Conservation (phyloP, 768 basidiomycete genomes). For the Kondoa malvinella region DNA sequence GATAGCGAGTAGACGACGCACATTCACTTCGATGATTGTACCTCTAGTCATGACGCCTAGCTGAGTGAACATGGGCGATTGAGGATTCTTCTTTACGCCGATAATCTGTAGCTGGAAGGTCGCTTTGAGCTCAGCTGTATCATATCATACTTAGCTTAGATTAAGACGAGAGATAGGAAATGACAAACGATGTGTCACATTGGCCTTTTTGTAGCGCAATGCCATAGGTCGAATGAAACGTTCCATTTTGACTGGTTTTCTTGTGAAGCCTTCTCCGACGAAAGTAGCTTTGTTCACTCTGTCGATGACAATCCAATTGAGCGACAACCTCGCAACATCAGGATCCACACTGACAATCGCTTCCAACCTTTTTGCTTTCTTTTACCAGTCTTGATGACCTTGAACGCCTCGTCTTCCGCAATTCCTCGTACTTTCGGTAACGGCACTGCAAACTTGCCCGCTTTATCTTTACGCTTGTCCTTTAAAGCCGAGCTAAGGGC, state of each 20-base stretch:
- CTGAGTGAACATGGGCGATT: slow-evolving; percentile 93
- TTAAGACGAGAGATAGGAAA: background rate
- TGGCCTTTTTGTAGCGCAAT: slow-evolving; percentile 89
- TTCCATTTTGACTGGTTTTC: slow-evolving; percentile 98
- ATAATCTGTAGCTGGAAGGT: slow-evolving; percentile 97
- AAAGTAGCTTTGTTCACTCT: slow-evolving; percentile 99
- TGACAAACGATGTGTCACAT: slow-evolving; percentile 83
- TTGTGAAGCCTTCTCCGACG: slow-evolving; percentile 78
- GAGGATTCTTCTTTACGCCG: slow-evolving; percentile 98
- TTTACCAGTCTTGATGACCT: slow-evolving; percentile 95
- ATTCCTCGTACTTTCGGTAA: slow-evolving; percentile 93
- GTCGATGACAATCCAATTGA: slow-evolving; percentile 31
- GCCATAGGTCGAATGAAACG: slow-evolving; percentile 96
- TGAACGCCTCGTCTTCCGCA: slow-evolving; percentile 99
- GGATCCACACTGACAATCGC: slow-evolving; percentile 20
- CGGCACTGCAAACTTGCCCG: slow-evolving; percentile 92
- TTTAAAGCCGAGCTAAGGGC: slow-evolving; percentile 89
- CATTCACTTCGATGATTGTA: slow-evolving; percentile 90
- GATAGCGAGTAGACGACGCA: background rate
- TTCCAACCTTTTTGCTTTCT: slow-evolving; percentile 95
- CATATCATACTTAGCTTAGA: background rate
- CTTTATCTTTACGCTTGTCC: slow-evolving; percentile 97
- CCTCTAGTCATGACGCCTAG: slow-evolving; percentile 96
- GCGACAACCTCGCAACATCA: background rate
- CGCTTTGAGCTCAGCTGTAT: slow-evolving; percentile 78